Evolutionary conservation across 192 early-diverging fungal genomes (phyloP).

Genomic region (Paraglomus brasilianum): DNA sequence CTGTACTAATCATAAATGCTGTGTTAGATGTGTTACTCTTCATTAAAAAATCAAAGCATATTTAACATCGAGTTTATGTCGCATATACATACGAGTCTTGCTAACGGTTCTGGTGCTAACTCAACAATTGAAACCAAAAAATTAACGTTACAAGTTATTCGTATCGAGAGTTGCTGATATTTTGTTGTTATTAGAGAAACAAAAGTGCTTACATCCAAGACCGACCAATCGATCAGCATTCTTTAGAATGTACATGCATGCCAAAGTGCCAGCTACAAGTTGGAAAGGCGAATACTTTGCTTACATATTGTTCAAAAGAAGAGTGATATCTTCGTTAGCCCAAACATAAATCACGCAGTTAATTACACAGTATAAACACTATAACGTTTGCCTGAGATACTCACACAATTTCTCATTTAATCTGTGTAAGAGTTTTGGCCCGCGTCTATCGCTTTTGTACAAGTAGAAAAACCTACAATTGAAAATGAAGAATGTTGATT

Average conservation of each 20-base stretch:
- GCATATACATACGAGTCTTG: conserved; percentile 55
- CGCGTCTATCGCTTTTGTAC: conserved; percentile 27
- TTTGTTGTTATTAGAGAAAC: background rate
- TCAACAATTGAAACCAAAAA: conserved; percentile 19
- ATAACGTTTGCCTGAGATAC: background rate
- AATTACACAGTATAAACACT: background rate
- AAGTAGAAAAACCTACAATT: conserved; percentile 2
- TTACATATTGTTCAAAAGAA: conserved; percentile 15
- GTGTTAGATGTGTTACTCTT: background rate
- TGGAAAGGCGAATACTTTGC: conserved; percentile 68
- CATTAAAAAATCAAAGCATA: background rate
- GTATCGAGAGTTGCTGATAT: background rate
- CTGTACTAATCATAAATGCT: conserved; percentile 66
- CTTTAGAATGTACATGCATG: conserved; percentile 61
- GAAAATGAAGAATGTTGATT: background rate
- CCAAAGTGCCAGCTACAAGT: conserved; percentile 63
- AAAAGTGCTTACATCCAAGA: conserved; percentile 55
- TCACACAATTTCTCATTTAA: conserved; percentile 37
- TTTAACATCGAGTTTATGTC: background rate
- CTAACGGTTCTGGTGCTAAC: conserved; percentile 78
- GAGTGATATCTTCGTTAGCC: background rate
- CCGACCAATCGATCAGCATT: conserved; percentile 72
- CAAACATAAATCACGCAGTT: background rate
- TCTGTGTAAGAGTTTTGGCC: conserved; percentile 33
- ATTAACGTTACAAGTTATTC: background rate